phyloP scores from a whole-genome alignment of 495 filamentous ascomycete genomes.

The Daldinia childiae region DNA sequence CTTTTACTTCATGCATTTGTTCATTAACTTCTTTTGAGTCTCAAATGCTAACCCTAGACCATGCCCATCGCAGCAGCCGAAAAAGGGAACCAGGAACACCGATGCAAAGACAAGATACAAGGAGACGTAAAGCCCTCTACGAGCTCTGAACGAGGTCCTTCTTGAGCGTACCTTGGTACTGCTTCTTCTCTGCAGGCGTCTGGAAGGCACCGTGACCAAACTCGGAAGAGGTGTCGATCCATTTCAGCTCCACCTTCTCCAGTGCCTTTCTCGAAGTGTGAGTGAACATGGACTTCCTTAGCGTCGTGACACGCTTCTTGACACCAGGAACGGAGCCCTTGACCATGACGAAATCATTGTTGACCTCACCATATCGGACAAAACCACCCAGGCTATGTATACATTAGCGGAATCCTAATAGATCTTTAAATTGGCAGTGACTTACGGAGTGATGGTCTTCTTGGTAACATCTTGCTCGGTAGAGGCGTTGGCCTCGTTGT shows the following conservation, averaged over 20 bases:
- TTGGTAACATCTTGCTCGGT: conserved; percentile 97
- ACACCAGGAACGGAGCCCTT: conserved; percentile 98
- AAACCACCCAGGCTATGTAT: conserved; percentile 90
- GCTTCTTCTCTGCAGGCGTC: conserved; percentile 95
- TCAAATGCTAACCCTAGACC: conserved; percentile 57
- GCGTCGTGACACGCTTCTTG: conserved; percentile 99
- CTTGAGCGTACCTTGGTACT: conserved; percentile 97
- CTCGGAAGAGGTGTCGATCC: conserved; percentile 99
- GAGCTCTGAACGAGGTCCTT: conserved; percentile 85
- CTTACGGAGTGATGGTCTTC: conserved; percentile 99
- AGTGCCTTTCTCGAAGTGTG: conserved; percentile 94
- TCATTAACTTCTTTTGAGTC: conserved; percentile 51
- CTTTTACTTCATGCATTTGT: conserved; percentile 55
- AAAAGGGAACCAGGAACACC: conserved; percentile 61
- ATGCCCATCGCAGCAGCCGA: conserved; percentile 56
- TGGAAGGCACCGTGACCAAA: conserved; percentile 99
- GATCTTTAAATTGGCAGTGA: conserved; percentile 43
- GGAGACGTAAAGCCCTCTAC: conserved; percentile 62
- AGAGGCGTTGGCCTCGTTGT: conserved; percentile 87
- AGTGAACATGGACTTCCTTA: conserved; percentile 98
- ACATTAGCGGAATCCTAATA: conserved; percentile 31
- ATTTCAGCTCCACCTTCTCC: conserved; percentile 99
- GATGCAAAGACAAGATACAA: conserved; percentile 67
- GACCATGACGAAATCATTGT: conserved; percentile 98
- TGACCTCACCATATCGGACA: conserved; percentile 98